Evolutionary conservation across 495 filamentous ascomycete species (phyloP).

Genomic region (Rusavskia elegans): DNA sequence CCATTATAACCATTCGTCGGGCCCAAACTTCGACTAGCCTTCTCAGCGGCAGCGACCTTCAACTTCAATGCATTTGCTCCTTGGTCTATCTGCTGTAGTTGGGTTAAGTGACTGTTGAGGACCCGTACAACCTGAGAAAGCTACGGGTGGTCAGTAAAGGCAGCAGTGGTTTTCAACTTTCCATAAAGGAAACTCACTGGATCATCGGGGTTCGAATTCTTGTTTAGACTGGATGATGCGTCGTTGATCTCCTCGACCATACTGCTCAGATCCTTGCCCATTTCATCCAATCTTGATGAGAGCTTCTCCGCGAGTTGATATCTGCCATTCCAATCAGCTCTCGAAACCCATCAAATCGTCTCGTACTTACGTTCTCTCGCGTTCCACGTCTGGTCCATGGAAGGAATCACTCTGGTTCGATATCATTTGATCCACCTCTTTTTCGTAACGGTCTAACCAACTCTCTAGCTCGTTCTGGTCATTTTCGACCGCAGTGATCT

Average conservation of each 20-base stretch:
- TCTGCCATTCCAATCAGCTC: constrained; percentile 14
- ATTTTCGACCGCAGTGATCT: constrained; percentile 70
- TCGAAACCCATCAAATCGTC: not conserved
- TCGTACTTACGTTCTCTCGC: constrained; percentile 60
- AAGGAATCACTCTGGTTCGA: constrained; percentile 53
- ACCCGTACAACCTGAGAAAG: constrained; percentile 87
- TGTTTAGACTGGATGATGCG: constrained; percentile 66
- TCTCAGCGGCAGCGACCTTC: constrained; percentile 66
- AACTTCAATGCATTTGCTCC: constrained; percentile 63
- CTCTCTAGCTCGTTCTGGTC: constrained; percentile 77
- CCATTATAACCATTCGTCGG: constrained; percentile 40
- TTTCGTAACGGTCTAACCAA: constrained; percentile 80
- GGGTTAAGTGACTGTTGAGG: constrained; percentile 76
- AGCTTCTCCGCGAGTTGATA: constrained; percentile 86
- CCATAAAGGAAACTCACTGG: constrained; percentile 46
- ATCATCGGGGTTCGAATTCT: constrained; percentile 78
- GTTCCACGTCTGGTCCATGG: constrained; percentile 79
- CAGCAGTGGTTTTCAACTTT: not conserved
- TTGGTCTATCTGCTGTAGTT: constrained; percentile 81
- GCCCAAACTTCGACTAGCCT: constrained; percentile 50
- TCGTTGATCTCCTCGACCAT: constrained; percentile 98
- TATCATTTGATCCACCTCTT: constrained; percentile 74
- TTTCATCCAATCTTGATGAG: constrained; percentile 70
- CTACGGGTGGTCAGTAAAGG: constrained; percentile 23
- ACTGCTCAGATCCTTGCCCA: constrained; percentile 75